Evolutionary conservation across 2,329 filamentous ascomycete genomes (phyloP), one percentile per base, ranked within the genome.

Genomic region (Colletotrichum orbiculare): DNA sequence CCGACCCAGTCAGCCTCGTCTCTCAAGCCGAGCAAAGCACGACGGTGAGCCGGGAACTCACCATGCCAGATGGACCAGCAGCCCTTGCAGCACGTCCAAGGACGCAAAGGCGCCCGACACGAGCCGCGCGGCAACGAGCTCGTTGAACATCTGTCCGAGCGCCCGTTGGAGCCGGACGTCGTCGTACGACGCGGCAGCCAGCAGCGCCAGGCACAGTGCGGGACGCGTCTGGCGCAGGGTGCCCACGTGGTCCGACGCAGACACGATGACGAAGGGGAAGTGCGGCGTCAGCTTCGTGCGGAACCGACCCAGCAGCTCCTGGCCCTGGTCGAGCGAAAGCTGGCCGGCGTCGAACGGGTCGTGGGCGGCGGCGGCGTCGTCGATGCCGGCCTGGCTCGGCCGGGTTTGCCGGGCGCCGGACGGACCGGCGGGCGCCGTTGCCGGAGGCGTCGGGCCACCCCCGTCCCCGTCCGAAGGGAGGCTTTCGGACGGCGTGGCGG

Each of bases 11-110:
- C 10, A 65, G 50, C 50, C 8, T 25, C 33, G 17, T 17, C 17
- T 17, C 17, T 17, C 17, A 17, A 17, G 17, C 17, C 17, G 2
- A 17, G 17, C 17, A 17, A 17, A 17, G 17, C 17, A 10, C 15
- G 12, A 12, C n/a, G 15, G 11, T 54, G 13, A 42, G 9, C 6
- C 6, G 5, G 34, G 10, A 11, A 9, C 17, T 62, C 69, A 76
- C 74, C 75, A 76, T 10, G 75, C 74, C 15, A 77, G 33, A 38
- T 71, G 68, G 2, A 76, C 69, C 8, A 77, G 68, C 0, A 76
- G 69, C 12, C 71, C 73, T 57, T 77, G 75, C 4, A 76, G 58
- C 41, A 76, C 67, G 11, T 77, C 74, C 2, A 76, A 35, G 8
- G 60, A 70, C 7, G 69, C 67, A 59, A 76, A 73, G 9, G 66